A percentile compares a stretch with the other conserved stretches of the same genome.
These are phyloP conservation scores for Cydonia oblonga DNA, from an alignment of 331 rosid genomes.

Conservation along the genomic window DNA sequence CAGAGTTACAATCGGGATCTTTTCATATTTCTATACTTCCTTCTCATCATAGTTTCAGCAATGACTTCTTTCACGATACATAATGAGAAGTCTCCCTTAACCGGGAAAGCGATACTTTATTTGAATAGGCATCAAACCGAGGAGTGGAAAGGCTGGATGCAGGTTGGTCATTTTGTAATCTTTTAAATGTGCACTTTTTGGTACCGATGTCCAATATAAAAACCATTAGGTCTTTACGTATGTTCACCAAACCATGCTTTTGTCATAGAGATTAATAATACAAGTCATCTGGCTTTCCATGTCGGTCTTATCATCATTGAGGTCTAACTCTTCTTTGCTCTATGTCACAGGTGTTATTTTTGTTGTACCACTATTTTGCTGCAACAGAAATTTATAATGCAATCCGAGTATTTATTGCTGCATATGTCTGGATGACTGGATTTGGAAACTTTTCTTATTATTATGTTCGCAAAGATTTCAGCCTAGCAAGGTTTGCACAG, in stretches of 20 bases:
- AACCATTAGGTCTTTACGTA: neutral
- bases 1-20: slow-evolving; percentile 97
- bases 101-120: slow-evolving; percentile 83
- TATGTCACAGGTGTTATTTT: slow-evolving; percentile 62
- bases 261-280: neutral
- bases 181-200: slow-evolving; percentile 1
- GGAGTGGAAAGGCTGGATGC: slow-evolving; percentile 99
- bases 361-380: slow-evolving; percentile 93
- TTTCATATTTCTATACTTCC: slow-evolving; percentile 74
- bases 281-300: neutral
- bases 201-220: neutral
- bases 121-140: slow-evolving; percentile 97
- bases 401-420: slow-evolving; percentile 71
- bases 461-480: slow-evolving; percentile 88
- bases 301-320: no score
- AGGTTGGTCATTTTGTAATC: slow-evolving; percentile 38
- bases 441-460: slow-evolving; percentile 95
- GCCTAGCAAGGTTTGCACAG: slow-evolving; percentile 87
- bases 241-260: neutral
- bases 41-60: slow-evolving; percentile 86
- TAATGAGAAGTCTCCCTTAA: slow-evolving; percentile 67
- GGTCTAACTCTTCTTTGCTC: neutral
- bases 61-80: slow-evolving; percentile 70
- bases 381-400: slow-evolving; percentile 84
- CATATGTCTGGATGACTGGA: slow-evolving; percentile 99